phyloP scores from a whole-genome alignment of 1,284 basidiomycete species.

The Leccinum subrobustum region DNA sequence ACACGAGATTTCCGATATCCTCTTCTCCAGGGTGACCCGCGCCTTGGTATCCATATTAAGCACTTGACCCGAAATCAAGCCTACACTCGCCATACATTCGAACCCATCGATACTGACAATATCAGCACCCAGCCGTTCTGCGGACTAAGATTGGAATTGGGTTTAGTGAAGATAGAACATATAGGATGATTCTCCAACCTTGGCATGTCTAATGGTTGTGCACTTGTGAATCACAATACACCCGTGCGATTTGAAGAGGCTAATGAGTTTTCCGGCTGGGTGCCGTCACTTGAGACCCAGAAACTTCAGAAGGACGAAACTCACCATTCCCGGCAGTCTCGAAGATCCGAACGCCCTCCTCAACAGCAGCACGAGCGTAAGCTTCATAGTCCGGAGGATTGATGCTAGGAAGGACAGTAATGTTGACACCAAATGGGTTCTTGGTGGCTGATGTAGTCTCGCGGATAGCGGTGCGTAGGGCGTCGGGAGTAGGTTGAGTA shows the following conservation, averaged over 20 bases:
- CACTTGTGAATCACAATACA: constrained; percentile 91
- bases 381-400: constrained; percentile 90
- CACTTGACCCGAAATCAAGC: neutral
- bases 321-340: constrained; percentile 92
- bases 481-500: constrained; percentile 85
- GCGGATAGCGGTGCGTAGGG: constrained; percentile 80
- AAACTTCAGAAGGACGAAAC: constrained; percentile 18
- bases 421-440: constrained; percentile 89
- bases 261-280: constrained; percentile 75
- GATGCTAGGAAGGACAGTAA: constrained; percentile 88
- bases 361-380: constrained; percentile 79
- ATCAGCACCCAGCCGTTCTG: constrained; percentile 61
- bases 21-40: constrained; percentile 96
- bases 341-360: constrained; percentile 87
- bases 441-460: constrained; percentile 70
- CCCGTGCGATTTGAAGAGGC: constrained; percentile 74
- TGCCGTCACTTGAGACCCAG: neutral
- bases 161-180: neutral
- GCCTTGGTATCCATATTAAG: constrained; percentile 41
- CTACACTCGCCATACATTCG: constrained; percentile 57
- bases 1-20: constrained; percentile 88
- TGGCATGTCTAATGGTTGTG: constrained; percentile 84
- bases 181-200: constrained; percentile 42
- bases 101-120: constrained; percentile 87
- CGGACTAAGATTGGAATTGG: constrained; percentile 47